phyloP scores from a whole-genome alignment of 2,329 filamentous ascomycete species.

The Lecanosticta acicola region DNA sequence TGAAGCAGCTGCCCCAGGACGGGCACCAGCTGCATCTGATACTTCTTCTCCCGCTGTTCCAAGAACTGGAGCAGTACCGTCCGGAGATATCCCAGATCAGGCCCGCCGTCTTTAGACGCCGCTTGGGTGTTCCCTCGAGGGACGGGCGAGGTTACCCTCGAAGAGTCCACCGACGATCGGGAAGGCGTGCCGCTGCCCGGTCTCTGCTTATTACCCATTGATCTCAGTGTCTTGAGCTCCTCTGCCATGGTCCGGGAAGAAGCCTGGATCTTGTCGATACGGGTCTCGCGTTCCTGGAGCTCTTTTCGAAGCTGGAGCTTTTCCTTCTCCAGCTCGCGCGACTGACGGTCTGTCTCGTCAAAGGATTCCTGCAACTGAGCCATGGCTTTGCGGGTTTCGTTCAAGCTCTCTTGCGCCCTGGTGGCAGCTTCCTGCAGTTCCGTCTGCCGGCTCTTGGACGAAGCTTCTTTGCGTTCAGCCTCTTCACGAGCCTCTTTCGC shows the following conservation, averaged over 20 bases:
- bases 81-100: constrained; percentile 68
- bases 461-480: constrained; percentile 65
- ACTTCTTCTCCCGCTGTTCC: constrained; percentile 71
- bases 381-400: constrained; percentile 71
- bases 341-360: constrained; percentile 80
- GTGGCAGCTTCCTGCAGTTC: constrained; percentile 68
- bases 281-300: constrained; percentile 16
- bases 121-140: constrained; percentile 20
- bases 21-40: constrained; percentile 69
- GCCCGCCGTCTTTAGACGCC: constrained; percentile 10
- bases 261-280: constrained; percentile 47
- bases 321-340: constrained; percentile 77
- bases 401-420: constrained; percentile 64
- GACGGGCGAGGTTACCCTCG: constrained; percentile 44
- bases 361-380: constrained; percentile 71
- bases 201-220: constrained; percentile 33
- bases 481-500: constrained; percentile 72
- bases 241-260: constrained; percentile 57
- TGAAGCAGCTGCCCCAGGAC: constrained; percentile 70
- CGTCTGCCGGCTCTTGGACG: constrained; percentile 67
- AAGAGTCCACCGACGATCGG: constrained; percentile 55
- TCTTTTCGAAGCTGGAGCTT: constrained; percentile 46
- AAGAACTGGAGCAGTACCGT: constrained; percentile 76
- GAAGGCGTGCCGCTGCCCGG: constrained; percentile 47
- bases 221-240: constrained; percentile 49